Evolutionary conservation across 2,329 filamentous ascomycete genomes (phyloP), one percentile per base, ranked within the genome.

Genomic region (Knufia fluminis): DNA sequence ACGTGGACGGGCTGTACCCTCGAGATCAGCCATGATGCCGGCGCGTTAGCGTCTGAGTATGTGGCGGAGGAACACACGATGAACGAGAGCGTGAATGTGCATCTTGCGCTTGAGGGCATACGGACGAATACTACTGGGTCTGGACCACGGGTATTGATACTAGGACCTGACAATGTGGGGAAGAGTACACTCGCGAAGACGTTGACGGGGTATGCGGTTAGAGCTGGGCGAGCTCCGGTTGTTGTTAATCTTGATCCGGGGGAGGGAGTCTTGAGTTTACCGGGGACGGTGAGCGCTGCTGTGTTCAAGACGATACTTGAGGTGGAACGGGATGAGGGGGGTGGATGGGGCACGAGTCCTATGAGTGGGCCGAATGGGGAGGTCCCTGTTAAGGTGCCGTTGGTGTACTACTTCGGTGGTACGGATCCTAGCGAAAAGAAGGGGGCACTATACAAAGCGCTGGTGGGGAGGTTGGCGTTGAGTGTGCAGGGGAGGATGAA

Each of bases 1-100:
- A 94, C 90, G 45, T 95, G 88, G 84, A 82, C 91, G 62, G 91
- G 92, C 60, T 96, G 89, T 68, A 81, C 81, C 47, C 71, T 98
- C 53, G 86, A 96, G 66, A 75, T 96, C 52, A 79, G 75, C 38
- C 82, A 83, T 2, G 69, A 71, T 9, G 23, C 23, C 7, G 46
- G 46, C 28, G 75, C 76, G 45, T 71, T 77, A 49, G 79, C 73
- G 68, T 79, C 65, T 69, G 82, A 85, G 63, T 85, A 85, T 60
- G 74, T 72, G 7, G 81, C 86, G 0, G 83, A 87, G 60, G 86
- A 92, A 62, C 94, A 89, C 26, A 85, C 87, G 2, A 85, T 90
- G 72, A 78, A 83, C 49, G 78, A 82, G 56, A 85, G 89, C 67
- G 71, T 89, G 48, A 97, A 96, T 63, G 75, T 92, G 7, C 92